Evolutionary conservation across 768 basidiomycete genomes (phyloP).

Genomic region (Podaxis mareebaensis): DNA sequence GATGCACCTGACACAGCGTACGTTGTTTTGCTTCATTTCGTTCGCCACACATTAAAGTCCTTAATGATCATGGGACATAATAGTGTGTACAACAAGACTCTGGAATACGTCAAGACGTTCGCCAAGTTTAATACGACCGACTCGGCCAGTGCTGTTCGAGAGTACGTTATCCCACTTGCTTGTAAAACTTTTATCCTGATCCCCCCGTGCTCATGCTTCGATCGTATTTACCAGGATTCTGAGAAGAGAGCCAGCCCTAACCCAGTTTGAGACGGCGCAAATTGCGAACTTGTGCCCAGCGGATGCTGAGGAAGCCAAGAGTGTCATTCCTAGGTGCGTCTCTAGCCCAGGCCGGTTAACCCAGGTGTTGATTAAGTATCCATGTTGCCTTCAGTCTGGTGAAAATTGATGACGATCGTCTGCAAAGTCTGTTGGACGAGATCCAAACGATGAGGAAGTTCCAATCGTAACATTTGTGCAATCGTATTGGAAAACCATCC

Average conservation of each 20-base stretch:
- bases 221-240: conserved; percentile 53
- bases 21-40: conserved; percentile 25
- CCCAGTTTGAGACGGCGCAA: conserved; percentile 91
- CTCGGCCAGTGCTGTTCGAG: conserved; percentile 83
- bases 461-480: conserved; percentile 55
- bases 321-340: conserved; percentile 80
- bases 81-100: conserved; percentile 91
- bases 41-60: neutral
- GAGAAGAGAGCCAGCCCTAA: conserved; percentile 74
- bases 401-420: conserved; percentile 84
- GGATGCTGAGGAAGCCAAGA: conserved; percentile 88
- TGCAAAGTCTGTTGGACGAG: conserved; percentile 82
- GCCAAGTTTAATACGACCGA: conserved; percentile 88
- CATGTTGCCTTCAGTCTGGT: conserved; percentile 54
- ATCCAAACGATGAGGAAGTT: conserved; percentile 91
- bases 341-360: neutral
- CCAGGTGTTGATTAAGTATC: neutral
- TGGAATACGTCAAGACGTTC: conserved; percentile 90
- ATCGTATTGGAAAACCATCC: neutral
- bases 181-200: neutral
- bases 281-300: conserved; percentile 90
- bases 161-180: conserved; percentile 47
- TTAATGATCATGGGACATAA: neutral
- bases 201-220: neutral
- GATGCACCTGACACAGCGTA: conserved; percentile 87